These are phyloP conservation scores for Porodaedalea pini DNA, from an alignment of 1,284 basidiomycete species.

Conservation along the genomic window DNA sequence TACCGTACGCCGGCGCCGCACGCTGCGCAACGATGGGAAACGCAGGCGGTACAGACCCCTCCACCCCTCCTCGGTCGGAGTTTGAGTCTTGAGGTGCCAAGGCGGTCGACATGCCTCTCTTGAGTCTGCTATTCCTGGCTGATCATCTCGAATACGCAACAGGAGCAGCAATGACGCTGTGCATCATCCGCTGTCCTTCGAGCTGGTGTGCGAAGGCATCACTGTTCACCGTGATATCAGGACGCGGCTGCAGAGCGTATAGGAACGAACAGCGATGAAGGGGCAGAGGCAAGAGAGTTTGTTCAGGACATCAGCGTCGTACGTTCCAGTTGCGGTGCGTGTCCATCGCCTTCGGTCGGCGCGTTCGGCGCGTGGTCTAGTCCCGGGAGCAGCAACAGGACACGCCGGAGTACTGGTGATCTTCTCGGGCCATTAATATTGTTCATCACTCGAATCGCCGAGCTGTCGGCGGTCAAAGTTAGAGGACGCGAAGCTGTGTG, in stretches of 20 bases:
- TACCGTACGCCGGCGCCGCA: conserved; percentile 1
- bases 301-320: too few species aligned
- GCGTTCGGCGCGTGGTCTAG: too few species aligned
- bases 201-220: not conserved
- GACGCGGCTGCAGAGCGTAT: not conserved
- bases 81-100: not conserved
- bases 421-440: too few species aligned
- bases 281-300: too few species aligned
- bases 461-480: too few species aligned
- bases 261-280: conserved; percentile 9
- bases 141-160: not conserved
- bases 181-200: not conserved
- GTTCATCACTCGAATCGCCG: too few species aligned
- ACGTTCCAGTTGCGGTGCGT: too few species aligned
- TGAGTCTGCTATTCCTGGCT: not conserved
- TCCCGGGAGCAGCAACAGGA: too few species aligned
- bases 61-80: not conserved
- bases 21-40: not conserved
- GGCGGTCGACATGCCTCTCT: not conserved
- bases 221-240: not conserved
- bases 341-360: too few species aligned
- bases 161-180: not conserved
- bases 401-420: too few species aligned
- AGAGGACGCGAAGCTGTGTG: too few species aligned
- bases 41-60: not conserved